These are phyloP conservation scores for Macaranga tanarius DNA, from an alignment of 441 rosid genomes.

Conservation along the genomic window DNA sequence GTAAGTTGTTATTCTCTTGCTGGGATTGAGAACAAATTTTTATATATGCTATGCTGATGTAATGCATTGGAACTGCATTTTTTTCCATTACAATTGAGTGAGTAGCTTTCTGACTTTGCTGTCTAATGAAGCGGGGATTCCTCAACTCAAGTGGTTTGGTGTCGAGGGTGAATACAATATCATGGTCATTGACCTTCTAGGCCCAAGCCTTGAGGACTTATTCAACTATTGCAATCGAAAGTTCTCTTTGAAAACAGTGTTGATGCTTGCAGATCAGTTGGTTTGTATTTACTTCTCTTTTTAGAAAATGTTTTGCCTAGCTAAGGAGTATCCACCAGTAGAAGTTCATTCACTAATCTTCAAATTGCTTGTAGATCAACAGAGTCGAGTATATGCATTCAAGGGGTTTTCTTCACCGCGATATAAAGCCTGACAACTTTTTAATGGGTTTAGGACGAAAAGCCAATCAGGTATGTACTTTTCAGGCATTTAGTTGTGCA, in stretches of 20 bases:
- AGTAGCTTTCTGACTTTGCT: constrained; percentile 21
- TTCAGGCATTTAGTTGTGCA: constrained; percentile 1
- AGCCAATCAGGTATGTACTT: constrained; percentile 75
- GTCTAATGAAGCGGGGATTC: constrained; percentile 70
- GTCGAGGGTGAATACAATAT: constrained; percentile 82
- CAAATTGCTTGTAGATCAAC: constrained; percentile 51
- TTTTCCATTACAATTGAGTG: constrained; percentile 2
- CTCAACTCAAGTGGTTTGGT: constrained; percentile 91
- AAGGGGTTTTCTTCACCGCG: constrained; percentile 96
- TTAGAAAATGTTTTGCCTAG: constrained; percentile 9
- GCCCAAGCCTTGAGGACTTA: constrained; percentile 93
- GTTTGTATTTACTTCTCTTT: constrained; percentile 40
- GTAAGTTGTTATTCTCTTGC: constrained; percentile 39
- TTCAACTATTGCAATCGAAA: constrained; percentile 88
- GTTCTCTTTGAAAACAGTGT: constrained; percentile 78
- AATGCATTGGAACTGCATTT: not conserved
- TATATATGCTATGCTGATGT: not conserved
- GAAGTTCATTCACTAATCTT: constrained; percentile 11
- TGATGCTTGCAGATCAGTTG: constrained; percentile 97
- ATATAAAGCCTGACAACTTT: constrained; percentile 96
- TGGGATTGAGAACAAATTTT: not conserved
- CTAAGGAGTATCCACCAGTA: not conserved
- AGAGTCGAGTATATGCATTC: constrained; percentile 96
- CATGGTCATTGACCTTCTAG: constrained; percentile 95
- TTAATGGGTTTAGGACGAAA: constrained; percentile 94